Base-by-base conservation (phyloP, 805 yeast genomes). In the Sugiyamaella americana region DNA sequence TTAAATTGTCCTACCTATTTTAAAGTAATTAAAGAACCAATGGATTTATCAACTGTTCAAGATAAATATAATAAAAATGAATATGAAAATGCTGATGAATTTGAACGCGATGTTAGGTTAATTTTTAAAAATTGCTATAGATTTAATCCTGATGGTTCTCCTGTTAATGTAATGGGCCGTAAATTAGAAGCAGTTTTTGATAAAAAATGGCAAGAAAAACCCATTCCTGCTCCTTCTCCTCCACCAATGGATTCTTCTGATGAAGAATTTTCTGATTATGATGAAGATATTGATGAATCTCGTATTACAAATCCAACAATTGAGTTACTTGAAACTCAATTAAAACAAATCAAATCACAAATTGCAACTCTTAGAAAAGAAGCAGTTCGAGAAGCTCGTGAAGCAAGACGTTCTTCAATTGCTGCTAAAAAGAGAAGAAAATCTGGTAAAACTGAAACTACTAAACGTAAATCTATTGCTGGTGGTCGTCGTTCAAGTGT, bases 101-200 rank as follows among this genome's bases (percentile, higher is more conserved):
- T 91, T 61, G 95, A 84, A 61, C 68, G 66, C 37, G 98, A 93
- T 61, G 77, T 91, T 32, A 74, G 87, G 48, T 74, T 88, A 51
- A 85, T 93, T 49, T 89, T 93, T 69, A 72, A 76, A 52, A 91
- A 93, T 67, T 91, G 98, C 68, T 93, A 87, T 64, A 72, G 75
- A 13, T 93, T 91, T 70, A 93, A 93, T 66, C 98, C 98, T 1
- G 95, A 85, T 58, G 95, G 96, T n/a, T 82, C 95, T 3, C 95
- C 95, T 41, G 98, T 93, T 32, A 87, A 89, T 64, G 76, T 79
- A 75, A 84, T 93, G 95, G 98, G 98, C 17, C 95, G 87, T 63
- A 76, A 88, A 57, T 71, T 93, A 47, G 97, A 93, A 66, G 82
- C 81, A 22, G 76, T 85, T 2, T 93, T 91, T 61, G 84, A 87